Percentiles rank a stretch among this genome's conserved stretches.
Evolutionary conservation across 495 filamentous ascomycete genomes (phyloP).

Genomic region (Neurospora sp.): DNA sequence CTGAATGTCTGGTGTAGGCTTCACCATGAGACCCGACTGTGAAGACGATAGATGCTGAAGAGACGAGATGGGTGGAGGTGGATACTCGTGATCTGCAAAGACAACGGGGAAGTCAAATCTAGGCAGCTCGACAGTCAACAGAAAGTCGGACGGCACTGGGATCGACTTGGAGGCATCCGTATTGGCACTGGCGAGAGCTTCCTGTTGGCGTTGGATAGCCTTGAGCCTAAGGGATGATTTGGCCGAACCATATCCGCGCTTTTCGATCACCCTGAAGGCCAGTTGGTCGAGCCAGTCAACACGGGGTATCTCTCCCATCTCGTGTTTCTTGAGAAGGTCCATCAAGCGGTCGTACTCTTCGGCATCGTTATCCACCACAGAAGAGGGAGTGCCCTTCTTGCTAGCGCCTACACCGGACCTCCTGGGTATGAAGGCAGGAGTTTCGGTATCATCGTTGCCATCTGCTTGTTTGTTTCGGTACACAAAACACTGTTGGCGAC

Average conservation of each 20-base stretch:
- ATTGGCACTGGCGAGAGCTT: slow-evolving; percentile 2
- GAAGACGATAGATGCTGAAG: slow-evolving; percentile 51
- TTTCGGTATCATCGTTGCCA: slow-evolving; percentile 69
- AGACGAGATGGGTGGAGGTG: slow-evolving; percentile 67
- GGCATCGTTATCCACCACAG: slow-evolving; percentile 45
- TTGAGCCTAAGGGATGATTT: slow-evolving; percentile 23
- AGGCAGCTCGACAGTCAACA: slow-evolving; percentile 81
- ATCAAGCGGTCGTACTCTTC: slow-evolving; percentile 76
- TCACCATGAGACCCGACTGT: slow-evolving; percentile 57
- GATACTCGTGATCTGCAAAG: slow-evolving; percentile 89
- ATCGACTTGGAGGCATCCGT: slow-evolving; percentile 28
- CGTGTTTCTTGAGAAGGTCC: slow-evolving; percentile 89
- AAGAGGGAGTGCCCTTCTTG: slow-evolving; percentile 33
- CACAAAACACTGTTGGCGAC: slow-evolving; percentile 81
- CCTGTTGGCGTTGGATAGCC: slow-evolving; percentile 23
- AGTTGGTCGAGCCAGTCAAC: slow-evolving; percentile 93
- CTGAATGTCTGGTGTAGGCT: slow-evolving; percentile 71
- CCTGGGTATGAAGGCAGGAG: slow-evolving; percentile 52
- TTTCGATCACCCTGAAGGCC: slow-evolving; percentile 79
- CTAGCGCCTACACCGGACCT: slow-evolving; percentile 23
- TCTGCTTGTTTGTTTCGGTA: slow-evolving; percentile 78
- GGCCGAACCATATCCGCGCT: slow-evolving; percentile 50
- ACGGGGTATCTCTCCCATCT: slow-evolving; percentile 88
- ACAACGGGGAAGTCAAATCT: slow-evolving; percentile 94
- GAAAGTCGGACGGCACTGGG: slow-evolving; percentile 42